These are phyloP conservation scores for Posidonia australis DNA, from an alignment of 106 monocot species.

Conservation along the genomic window DNA sequence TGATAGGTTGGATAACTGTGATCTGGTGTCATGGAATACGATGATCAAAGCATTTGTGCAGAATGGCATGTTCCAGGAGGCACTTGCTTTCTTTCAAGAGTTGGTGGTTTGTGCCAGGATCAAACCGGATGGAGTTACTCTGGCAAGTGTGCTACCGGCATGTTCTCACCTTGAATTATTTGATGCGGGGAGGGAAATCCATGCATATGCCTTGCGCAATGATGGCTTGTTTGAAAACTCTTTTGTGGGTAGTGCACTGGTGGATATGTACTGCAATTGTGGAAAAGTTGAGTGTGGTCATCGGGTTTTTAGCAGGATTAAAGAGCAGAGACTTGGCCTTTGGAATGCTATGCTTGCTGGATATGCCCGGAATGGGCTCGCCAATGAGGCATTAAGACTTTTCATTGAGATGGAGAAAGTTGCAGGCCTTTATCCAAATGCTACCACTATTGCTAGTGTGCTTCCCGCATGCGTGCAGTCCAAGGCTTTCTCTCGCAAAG, in stretches of 20 bases:
- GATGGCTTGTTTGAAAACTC: conserved; percentile 47
- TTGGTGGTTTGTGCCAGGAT: conserved; percentile 34
- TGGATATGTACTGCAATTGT: conserved; percentile 81
- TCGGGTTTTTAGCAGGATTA: conserved; percentile 40
- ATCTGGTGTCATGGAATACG: conserved; percentile 79
- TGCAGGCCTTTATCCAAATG: conserved; percentile 53
- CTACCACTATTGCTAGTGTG: conserved; percentile 71
- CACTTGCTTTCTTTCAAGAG: conserved; percentile 23
- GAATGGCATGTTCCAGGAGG: conserved; percentile 28
- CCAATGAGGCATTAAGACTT: conserved; percentile 48
- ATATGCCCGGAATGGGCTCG: conserved; percentile 50
- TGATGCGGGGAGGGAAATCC: conserved; percentile 56
- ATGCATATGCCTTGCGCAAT: conserved; percentile 52
- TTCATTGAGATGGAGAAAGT: conserved; percentile 59
- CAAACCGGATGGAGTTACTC: conserved; percentile 56
- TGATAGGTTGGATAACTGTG: conserved; percentile 24
- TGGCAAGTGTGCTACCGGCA: conserved; percentile 64
- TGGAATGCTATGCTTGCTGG: conserved; percentile 98
- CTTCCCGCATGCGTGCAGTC: conserved; percentile 68
- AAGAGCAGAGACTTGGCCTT: conserved; percentile 41
- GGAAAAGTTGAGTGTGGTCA: conserved; percentile 38
- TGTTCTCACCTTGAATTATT: conserved; percentile 51
- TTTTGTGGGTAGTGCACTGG: conserved; percentile 78
- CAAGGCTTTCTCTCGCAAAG: conserved; percentile 48
- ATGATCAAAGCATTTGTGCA: conserved; percentile 64